These are phyloP conservation scores for Xylaria sp. DNA, from an alignment of 2,329 filamentous ascomycete species.

Conservation along the genomic window DNA sequence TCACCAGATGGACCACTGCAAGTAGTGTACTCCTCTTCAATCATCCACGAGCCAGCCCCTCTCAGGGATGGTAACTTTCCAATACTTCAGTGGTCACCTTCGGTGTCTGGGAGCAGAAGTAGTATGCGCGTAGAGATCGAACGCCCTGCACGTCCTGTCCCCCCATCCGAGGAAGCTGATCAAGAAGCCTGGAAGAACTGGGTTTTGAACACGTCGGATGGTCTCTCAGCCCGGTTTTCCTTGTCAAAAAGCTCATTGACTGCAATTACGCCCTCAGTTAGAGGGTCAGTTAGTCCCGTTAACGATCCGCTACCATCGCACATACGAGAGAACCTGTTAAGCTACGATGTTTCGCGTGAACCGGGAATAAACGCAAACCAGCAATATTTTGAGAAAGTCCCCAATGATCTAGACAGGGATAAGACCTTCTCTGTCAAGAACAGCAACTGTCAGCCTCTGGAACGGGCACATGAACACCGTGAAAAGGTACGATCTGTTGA, in stretches of 20 bases:
- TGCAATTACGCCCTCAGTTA: slow-evolving; percentile 1
- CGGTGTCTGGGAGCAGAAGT: slow-evolving; percentile 22
- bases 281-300: slow-evolving; percentile 4
- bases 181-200: slow-evolving; percentile 29
- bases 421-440: not conserved
- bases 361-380: not conserved
- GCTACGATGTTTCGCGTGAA: slow-evolving; percentile 27
- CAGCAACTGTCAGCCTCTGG: not conserved
- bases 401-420: not conserved
- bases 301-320: slow-evolving; percentile 21
- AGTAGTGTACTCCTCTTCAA: slow-evolving; percentile 28
- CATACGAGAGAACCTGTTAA: slow-evolving; percentile 25
- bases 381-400: not conserved
- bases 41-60: slow-evolving; percentile 33
- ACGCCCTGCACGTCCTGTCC: slow-evolving; percentile 19
- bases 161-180: slow-evolving; percentile 26
- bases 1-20: slow-evolving; percentile 26
- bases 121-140: slow-evolving; percentile 35
- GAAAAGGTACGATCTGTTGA: slow-evolving; percentile 1
- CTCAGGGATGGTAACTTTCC: slow-evolving; percentile 22
- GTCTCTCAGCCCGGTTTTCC: slow-evolving; percentile 1
- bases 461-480: not conserved
- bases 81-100: slow-evolving; percentile 33
- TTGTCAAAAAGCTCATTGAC: not conserved
- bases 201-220: slow-evolving; percentile 14